A percentile compares a stretch with the other conserved stretches of the same genome.
These are phyloP conservation scores for Persicaria maculosa DNA, from an alignment of 148 eudicot genomes.

Conservation along the genomic window DNA sequence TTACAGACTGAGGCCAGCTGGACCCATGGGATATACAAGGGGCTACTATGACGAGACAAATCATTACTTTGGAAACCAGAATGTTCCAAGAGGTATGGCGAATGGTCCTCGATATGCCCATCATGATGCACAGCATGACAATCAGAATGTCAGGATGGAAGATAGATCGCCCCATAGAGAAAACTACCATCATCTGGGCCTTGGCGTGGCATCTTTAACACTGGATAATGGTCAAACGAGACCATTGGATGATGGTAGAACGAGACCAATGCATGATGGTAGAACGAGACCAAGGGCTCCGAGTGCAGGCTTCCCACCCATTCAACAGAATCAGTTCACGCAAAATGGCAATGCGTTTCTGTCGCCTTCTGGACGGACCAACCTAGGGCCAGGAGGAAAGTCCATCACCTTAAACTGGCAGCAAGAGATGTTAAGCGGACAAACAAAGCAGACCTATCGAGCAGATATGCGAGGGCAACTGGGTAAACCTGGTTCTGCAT, in stretches of 20 bases:
- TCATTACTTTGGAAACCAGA: slow-evolving; percentile 9
- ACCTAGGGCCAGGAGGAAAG: slow-evolving; percentile 27
- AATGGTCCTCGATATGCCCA: slow-evolving; percentile 30
- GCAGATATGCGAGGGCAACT: not conserved
- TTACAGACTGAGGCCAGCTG: slow-evolving; percentile 52
- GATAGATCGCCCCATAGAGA: slow-evolving; percentile 23
- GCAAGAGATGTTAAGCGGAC: not conserved
- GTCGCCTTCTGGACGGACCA: slow-evolving; percentile 70
- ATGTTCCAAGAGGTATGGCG: slow-evolving; percentile 23
- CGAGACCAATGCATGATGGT: slow-evolving; percentile 15
- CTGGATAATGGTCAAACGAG: slow-evolving; percentile 17
- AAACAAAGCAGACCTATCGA: not conserved
- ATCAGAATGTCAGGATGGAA: slow-evolving; percentile 32
- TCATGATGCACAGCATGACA: slow-evolving; percentile 32
- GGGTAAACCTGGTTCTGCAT: slow-evolving; percentile 6
- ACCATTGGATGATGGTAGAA: slow-evolving; percentile 18
- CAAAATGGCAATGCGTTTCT: slow-evolving; percentile 46
- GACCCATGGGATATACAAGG: slow-evolving; percentile 58
- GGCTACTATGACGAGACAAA: slow-evolving; percentile 38
- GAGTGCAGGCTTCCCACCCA: slow-evolving; percentile 27
- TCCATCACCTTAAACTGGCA: not conserved
- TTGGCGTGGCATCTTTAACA: slow-evolving; percentile 53
- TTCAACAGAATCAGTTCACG: slow-evolving; percentile 21
- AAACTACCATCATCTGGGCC: slow-evolving; percentile 30
- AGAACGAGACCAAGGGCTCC: slow-evolving; percentile 28